Conservation (phyloP, 2,329 filamentous ascomycete genomes). For the Aspergillus persii region DNA sequence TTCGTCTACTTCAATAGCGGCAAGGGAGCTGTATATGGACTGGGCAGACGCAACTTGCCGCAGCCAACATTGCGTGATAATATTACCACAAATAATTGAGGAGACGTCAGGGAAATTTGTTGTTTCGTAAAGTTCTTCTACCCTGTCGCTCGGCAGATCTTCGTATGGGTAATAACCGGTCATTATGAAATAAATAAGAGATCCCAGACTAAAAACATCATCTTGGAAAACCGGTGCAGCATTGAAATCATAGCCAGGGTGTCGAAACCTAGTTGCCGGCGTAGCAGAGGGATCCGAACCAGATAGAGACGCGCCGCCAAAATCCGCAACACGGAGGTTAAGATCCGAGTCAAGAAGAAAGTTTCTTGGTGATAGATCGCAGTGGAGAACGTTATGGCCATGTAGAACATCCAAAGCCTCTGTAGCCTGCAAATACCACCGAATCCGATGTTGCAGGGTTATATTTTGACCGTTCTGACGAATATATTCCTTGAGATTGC, state of each 20-base stretch:
- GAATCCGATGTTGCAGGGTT: constrained; percentile 10
- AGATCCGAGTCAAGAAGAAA: constrained; percentile 21
- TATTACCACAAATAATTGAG: background rate
- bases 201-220: constrained; percentile 12
- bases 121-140: background rate
- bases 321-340: constrained; percentile 21
- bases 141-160: background rate
- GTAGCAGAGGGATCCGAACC: constrained; percentile 18
- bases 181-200: constrained; percentile 9
- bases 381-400: constrained; percentile 16
- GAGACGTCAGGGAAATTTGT: background rate
- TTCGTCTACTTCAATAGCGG: background rate
- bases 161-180: constrained; percentile 8
- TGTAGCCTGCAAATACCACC: constrained; percentile 19
- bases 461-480: constrained; percentile 8
- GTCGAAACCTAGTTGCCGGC: constrained; percentile 12
- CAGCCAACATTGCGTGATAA: background rate
- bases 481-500: constrained; percentile 16
- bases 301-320: constrained; percentile 19
- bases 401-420: constrained; percentile 21
- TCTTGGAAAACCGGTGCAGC: constrained; percentile 4
- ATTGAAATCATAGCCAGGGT: constrained; percentile 13
- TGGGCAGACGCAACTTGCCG: background rate
- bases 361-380: constrained; percentile 21
- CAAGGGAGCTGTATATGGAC: background rate